phyloP scores from a whole-genome alignment of 768 basidiomycete genomes.

The Pleurotus ostreatus region DNA sequence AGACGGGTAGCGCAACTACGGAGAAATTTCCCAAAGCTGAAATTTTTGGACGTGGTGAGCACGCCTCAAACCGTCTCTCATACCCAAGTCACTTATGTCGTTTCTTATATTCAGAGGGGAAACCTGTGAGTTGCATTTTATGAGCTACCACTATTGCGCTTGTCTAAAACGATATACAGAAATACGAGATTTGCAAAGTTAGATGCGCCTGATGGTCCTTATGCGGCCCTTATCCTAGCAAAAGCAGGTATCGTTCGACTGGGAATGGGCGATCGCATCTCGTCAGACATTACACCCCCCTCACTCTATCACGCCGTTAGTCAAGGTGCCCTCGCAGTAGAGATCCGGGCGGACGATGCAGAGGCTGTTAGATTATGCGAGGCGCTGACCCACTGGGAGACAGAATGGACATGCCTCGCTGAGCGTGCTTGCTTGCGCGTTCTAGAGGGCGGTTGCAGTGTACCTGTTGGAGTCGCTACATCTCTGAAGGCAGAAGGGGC shows the following conservation, averaged over 20 bases:
- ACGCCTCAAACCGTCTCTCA: not conserved
- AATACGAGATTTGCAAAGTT: conserved; percentile 91
- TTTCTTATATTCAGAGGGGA: conserved; percentile 53
- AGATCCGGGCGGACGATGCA: conserved; percentile 68
- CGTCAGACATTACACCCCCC: conserved; percentile 69
- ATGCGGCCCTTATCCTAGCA: conserved; percentile 87
- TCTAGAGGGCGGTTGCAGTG: conserved; percentile 95
- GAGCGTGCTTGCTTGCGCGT: conserved; percentile 88
- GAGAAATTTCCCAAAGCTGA: conserved; percentile 67
- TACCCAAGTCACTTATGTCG: not conserved
- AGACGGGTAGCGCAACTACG: conserved; percentile 88
- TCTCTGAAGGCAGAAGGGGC: conserved; percentile 30
- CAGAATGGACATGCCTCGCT: conserved; percentile 72
- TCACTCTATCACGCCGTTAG: conserved; percentile 85
- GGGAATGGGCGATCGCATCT: conserved; percentile 70
- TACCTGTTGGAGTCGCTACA: conserved; percentile 84
- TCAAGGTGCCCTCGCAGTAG: conserved; percentile 88
- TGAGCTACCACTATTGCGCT: not conserved
- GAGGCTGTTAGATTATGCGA: conserved; percentile 61
- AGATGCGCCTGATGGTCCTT: conserved; percentile 76
- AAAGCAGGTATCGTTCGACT: conserved; percentile 87
- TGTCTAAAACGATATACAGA: conserved; percentile 30
- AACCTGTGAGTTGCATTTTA: conserved; percentile 63
- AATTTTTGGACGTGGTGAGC: conserved; percentile 88
- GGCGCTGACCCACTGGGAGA: conserved; percentile 69